A percentile compares a stretch with the other conserved stretches of the same genome.
Evolutionary conservation across 805 yeast genomes (phyloP).

Genomic region (Metschnikowia reukaufii): DNA sequence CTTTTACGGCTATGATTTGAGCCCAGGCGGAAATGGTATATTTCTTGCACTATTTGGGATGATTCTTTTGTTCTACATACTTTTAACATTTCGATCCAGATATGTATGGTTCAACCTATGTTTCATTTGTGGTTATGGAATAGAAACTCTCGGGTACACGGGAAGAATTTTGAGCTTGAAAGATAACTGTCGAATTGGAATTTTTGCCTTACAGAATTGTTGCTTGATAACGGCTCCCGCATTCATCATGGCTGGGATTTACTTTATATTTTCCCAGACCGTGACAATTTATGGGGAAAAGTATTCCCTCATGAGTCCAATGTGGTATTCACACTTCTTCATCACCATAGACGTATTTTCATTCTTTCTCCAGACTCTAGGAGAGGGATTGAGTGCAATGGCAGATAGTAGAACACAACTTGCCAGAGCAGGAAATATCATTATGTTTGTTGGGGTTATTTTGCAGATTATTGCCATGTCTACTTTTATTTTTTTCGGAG

Average conservation of each 20-base stretch:
- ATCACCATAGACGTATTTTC: conserved; percentile 38
- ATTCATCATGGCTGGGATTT: conserved; percentile 43
- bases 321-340: conserved; percentile 44
- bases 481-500: not conserved
- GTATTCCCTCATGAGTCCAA: conserved; percentile 38
- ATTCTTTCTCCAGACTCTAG: conserved; percentile 38
- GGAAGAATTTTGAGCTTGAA: conserved; percentile 34
- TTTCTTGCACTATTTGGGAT: conserved; percentile 30
- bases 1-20: conserved; percentile 27
- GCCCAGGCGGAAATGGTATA: conserved; percentile 31
- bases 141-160: conserved; percentile 39
- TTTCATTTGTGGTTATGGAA: conserved; percentile 35
- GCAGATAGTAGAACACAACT: not conserved
- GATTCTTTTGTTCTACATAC: conserved; percentile 25
- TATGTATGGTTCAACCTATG: conserved; percentile 43
- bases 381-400: conserved; percentile 34
- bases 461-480: conserved; percentile 22
- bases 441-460: conserved; percentile 38
- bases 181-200: conserved; percentile 22
- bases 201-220: conserved; percentile 33
- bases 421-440: conserved; percentile 34
- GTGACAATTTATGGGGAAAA: conserved; percentile 39
- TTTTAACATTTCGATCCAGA: conserved; percentile 32
- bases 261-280: conserved; percentile 40
- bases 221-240: conserved; percentile 41